Evolutionary conservation across 2,329 filamentous ascomycete genomes (phyloP), one percentile per base, ranked within the genome.

Genomic region (Phialocephala subalpina): DNA sequence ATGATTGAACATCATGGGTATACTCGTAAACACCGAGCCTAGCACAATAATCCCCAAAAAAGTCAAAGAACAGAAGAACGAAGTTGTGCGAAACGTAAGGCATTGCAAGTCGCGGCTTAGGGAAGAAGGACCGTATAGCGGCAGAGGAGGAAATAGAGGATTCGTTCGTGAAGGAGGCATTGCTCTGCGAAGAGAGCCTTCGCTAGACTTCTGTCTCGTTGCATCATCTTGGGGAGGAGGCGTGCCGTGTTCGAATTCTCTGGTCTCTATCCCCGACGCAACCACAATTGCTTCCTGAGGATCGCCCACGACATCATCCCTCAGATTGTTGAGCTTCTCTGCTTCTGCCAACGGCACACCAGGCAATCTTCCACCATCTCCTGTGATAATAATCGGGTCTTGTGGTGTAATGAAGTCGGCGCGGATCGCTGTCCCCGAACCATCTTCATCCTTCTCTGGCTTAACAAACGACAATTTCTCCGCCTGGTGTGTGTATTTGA

Each of bases 121-220:
- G 0, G 91, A 90, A 0, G 93, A 89, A 0, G 93, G 90, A 0
- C 92, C 92, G 73, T 97, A 97, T 0, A 93, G 81, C 0, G 94
- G 94, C 9, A 97, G 78, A 1, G 93, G 92, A 6, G 94, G 94
- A 70, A 97, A 97, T 5, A 97, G 81, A 2, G 92, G 91, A 71
- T 94, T 90, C 1, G 92, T 94, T 69, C 87, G 85, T 8, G 89
- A 89, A 0, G 89, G 87, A 0, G 91, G 89, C 79, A 83, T 84
- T 16, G 83, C 75, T 65, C 76, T 79, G 52, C 79, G 77, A 20
- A 87, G 71, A 18, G 82, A 82, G 14, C 78, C 81, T 27, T 82
- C 83, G 38, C 82, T 80, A 3, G 83, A 80, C 62, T 81, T 81
- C 67, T 83, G 76, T 63, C 80, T 71, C n/a, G 33, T 65, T 62